These are phyloP conservation scores for Diplosphaera chodatii DNA, from an alignment of 139 green algal species.

Conservation along the genomic window DNA sequence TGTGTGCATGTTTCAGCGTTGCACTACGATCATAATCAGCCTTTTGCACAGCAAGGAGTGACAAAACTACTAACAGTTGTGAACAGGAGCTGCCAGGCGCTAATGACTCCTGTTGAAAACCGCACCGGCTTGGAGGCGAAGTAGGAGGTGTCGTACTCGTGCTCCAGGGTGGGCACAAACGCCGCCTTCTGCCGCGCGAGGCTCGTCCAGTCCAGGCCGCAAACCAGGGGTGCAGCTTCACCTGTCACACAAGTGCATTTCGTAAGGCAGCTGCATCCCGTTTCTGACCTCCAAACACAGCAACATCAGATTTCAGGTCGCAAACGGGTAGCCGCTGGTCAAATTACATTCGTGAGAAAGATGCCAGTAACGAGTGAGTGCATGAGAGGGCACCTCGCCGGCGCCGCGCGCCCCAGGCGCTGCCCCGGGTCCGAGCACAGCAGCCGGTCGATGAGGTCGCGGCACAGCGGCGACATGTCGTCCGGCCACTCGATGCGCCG, in stretches of 20 bases:
- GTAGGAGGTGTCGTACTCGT: slow-evolving; percentile 65
- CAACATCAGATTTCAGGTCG: too few species aligned
- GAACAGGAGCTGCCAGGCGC: background rate
- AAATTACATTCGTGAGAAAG: background rate
- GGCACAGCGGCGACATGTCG: slow-evolving; percentile 59
- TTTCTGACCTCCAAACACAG: too few species aligned
- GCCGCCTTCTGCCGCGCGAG: slow-evolving; percentile 64
- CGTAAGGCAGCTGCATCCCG: too few species aligned
- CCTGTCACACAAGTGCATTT: slow-evolving; percentile 23
- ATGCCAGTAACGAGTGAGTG: background rate
- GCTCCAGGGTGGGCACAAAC: slow-evolving; percentile 62
- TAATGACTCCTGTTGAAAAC: background rate
- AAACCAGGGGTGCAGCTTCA: slow-evolving; percentile 87
- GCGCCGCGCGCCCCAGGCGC: slow-evolving; percentile 55
- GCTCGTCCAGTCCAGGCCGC: slow-evolving; percentile 64
- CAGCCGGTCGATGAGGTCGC: slow-evolving; percentile 78
- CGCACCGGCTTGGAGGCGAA: slow-evolving; percentile 38
- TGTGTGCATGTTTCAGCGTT: background rate
- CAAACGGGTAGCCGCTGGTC: too few species aligned
- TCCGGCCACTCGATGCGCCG: slow-evolving; percentile 64
- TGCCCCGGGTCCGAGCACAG: slow-evolving; percentile 56
- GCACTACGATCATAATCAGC: background rate
- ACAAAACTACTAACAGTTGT: too few species aligned
- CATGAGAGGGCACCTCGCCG: slow-evolving; percentile 7
- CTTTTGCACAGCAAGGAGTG: background rate